Base-by-base conservation (phyloP, 306 rosid species). In the cucumber (Cucumis sativus) region DNA sequence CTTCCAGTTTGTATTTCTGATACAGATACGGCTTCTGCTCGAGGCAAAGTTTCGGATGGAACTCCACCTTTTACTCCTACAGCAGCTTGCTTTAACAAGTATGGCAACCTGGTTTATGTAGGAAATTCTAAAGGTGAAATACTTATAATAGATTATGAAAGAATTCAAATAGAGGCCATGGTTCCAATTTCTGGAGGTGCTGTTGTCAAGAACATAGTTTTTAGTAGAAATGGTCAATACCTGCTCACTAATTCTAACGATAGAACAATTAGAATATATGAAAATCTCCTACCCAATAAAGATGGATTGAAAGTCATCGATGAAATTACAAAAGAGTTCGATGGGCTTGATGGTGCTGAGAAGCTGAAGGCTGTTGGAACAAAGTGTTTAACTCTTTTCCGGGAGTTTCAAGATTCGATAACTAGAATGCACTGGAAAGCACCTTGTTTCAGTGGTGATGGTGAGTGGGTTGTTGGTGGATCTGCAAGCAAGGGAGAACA, bases 401-500 rank as follows among this genome's bases (percentile, higher is more conserved):
- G 98, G 25, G 99, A 96, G 84, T 92, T 96, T 83, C 99, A 96
- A 84, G 99, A 96, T 86, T 83, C 97, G 30, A 86, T 96, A 74
- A 96, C 99, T 15, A 96, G 88, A 87, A 86, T 96, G 87, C 99
- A 96, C 45, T 96, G 99, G 99, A 96, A 92, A 88, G 99, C 97
- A 25, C 99, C 99, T 65, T 92, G 98, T 79, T 96, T 96, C 83
- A 96, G 99, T 76, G 99, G 99, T 13, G 99, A 96, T 67, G 99
- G 98, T 74, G 99, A 96, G 85, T 96, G 99, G 98, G 98, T 96
- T 30, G 86, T 96, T 52, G 96, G 97, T 75, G 99, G 99, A 82
- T 91, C 97, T 76, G 99, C 99, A 75, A 92, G 98, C 90, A 96
- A 92, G 89, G 99, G 99, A 37, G 99, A 96, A 82, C 99, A 96